These are phyloP conservation scores for Diplodia scrobiculata DNA, from an alignment of 2,329 filamentous ascomycete species.

Conservation along the genomic window DNA sequence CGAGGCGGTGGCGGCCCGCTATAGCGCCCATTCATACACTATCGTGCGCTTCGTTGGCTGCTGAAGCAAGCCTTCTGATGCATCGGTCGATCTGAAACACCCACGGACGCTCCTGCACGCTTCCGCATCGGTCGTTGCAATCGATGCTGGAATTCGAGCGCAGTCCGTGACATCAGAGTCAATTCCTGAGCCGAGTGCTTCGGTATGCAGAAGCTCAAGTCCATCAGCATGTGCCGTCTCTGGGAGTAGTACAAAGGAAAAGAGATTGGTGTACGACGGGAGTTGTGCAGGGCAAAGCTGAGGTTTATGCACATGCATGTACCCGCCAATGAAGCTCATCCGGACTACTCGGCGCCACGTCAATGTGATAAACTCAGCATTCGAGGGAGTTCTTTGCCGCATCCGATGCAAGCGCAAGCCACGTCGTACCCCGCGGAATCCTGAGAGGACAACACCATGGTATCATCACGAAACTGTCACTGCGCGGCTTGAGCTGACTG, in stretches of 20 bases:
- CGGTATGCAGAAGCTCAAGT: not conserved
- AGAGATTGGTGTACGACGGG: not conserved
- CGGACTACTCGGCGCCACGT: not conserved
- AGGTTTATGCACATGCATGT: not conserved
- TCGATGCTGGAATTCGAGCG: not conserved
- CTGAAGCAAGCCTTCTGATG: not conserved
- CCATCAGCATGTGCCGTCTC: not conserved
- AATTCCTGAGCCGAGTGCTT: not conserved
- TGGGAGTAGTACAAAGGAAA: not conserved
- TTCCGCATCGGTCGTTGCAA: no score
- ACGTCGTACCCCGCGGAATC: not conserved
- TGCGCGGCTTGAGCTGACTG: not conserved
- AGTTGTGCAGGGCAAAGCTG: not conserved
- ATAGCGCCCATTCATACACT: not conserved
- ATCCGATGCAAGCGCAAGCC: not conserved
- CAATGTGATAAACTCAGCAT: not conserved
- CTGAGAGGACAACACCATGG: not conserved
- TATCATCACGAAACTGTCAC: not conserved
- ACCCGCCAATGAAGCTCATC: not conserved
- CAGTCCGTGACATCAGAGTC: not conserved
- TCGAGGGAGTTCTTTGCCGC: slow-evolving; percentile 3
- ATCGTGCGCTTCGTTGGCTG: not conserved
- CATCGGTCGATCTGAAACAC: not conserved
- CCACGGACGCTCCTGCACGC: not conserved
- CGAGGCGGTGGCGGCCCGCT: slow-evolving; percentile 12